These are phyloP conservation scores for Solanum chacoense DNA, from an alignment of 305 asterid species.

Conservation along the genomic window DNA sequence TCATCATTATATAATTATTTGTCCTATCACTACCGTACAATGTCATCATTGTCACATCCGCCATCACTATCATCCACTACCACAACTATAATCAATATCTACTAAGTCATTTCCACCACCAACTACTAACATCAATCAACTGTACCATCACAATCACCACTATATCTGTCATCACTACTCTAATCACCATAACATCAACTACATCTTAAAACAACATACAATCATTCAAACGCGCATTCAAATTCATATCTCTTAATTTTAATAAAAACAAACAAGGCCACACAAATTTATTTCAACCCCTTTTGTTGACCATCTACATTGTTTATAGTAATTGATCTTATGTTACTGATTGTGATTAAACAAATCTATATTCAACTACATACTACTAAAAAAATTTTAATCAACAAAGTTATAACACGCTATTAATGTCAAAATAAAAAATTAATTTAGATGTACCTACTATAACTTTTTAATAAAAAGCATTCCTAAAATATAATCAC, in stretches of 20 bases:
- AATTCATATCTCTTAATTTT: rapidly evolving
- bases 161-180: too few relatives aligned
- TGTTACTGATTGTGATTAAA: neutral
- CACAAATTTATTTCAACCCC: neutral
- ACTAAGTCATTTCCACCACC: too few relatives aligned
- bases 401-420: neutral
- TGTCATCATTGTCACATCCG: too few relatives aligned
- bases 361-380: neutral
- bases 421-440: neutral
- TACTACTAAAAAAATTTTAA: neutral
- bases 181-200: too few relatives aligned
- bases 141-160: too few relatives aligned
- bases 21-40: too few relatives aligned
- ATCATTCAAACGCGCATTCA: neutral
- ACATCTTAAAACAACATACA: neutral
- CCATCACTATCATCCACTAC: too few relatives aligned
- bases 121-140: too few relatives aligned
- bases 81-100: too few relatives aligned
- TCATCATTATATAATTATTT: too few relatives aligned
- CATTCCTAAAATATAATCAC: neutral
- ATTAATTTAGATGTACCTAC: neutral
- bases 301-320: neutral
- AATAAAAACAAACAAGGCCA: neutral
- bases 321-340: neutral
- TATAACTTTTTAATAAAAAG: neutral